phyloP scores from a whole-genome alignment of 176 grass and related monocot species.

The Zoysia japonica region DNA sequence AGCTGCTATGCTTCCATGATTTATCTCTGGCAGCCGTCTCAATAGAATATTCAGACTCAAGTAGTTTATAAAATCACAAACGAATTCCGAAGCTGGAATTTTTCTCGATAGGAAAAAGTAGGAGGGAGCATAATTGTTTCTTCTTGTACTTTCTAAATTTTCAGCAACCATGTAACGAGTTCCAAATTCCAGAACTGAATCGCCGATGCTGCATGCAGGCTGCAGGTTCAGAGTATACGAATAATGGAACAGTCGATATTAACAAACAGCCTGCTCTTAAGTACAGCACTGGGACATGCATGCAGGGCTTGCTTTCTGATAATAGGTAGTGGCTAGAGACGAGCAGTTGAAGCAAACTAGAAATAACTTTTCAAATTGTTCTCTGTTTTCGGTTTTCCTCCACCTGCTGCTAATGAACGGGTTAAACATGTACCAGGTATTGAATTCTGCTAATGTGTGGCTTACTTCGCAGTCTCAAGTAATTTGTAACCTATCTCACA shows the following conservation, averaged over 20 bases:
- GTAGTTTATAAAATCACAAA: no score
- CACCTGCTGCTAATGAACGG: background rate
- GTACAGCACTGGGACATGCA: slow-evolving; percentile 32
- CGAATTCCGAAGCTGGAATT: no score
- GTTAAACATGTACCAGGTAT: slow-evolving; percentile 5
- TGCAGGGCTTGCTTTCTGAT: slow-evolving; percentile 41
- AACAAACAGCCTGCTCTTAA: background rate
- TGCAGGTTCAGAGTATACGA: background rate
- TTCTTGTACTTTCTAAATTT: background rate
- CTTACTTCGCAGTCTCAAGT: background rate
- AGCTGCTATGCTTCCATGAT: no score
- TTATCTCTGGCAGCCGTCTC: no score
- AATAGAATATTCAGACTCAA: no score
- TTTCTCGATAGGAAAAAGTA: no score
- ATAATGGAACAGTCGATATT: background rate
- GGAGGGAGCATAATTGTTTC: no score
- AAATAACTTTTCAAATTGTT: background rate
- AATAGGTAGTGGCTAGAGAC: background rate
- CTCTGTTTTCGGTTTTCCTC: background rate
- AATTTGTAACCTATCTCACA: slow-evolving; percentile 45
- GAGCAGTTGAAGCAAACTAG: background rate
- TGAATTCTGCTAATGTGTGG: slow-evolving; percentile 6
- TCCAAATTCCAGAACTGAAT: no score
- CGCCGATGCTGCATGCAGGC: background rate
- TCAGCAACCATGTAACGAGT: no score